phyloP scores from a whole-genome alignment of 2,329 filamentous ascomycete species.

The Onygena corvina region DNA sequence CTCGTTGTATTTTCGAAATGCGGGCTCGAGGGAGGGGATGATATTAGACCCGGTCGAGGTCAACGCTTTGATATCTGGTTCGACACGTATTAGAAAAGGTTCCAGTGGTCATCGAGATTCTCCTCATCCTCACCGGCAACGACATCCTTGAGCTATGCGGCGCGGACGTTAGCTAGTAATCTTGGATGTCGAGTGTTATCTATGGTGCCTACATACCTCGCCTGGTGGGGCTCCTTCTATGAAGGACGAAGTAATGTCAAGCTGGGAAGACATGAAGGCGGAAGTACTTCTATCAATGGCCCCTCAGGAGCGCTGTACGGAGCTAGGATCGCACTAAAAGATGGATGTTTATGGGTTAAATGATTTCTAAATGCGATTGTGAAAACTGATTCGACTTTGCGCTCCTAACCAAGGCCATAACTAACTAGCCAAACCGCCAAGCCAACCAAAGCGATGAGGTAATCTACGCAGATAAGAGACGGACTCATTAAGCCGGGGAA shows the following conservation, averaged over 20 bases:
- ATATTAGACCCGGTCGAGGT: slow-evolving; percentile 58
- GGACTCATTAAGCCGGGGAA: no score
- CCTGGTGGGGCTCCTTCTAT: slow-evolving; percentile 89
- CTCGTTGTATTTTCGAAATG: slow-evolving; percentile 92
- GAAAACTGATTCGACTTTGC: no score
- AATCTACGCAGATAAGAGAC: no score
- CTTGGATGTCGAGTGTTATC: slow-evolving; percentile 4
- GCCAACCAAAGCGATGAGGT: no score
- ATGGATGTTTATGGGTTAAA: neutral
- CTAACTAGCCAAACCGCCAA: no score
- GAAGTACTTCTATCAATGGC: neutral
- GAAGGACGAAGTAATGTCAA: slow-evolving; percentile 65
- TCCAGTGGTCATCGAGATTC: neutral
- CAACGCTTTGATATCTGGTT: slow-evolving; percentile 74
- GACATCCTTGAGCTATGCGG: slow-evolving; percentile 67
- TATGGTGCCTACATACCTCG: slow-evolving; percentile 52
- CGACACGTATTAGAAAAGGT: neutral
- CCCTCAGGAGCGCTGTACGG: neutral
- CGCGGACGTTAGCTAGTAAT: slow-evolving; percentile 15
- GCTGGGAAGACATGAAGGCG: slow-evolving; percentile 34
- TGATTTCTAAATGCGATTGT: no score
- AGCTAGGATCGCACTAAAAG: neutral
- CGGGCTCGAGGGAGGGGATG: slow-evolving; percentile 60
- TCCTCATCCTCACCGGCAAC: slow-evolving; percentile 55
- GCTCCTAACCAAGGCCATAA: no score